phyloP scores from a whole-genome alignment of 768 basidiomycete species.

The Lactarius akahatsu region DNA sequence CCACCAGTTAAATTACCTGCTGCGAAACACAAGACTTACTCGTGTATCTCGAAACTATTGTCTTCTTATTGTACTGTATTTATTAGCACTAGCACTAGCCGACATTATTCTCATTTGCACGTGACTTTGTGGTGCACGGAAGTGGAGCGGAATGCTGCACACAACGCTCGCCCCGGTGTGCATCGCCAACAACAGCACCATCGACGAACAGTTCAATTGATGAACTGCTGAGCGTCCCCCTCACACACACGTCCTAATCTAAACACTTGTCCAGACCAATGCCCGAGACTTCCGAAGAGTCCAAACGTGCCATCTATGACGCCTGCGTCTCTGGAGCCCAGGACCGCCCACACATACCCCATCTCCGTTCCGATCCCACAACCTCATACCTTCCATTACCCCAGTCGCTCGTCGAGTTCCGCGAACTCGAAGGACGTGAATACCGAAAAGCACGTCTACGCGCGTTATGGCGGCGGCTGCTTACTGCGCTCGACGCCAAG shows the following conservation, averaged over 20 bases:
- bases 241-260: slow-evolving; percentile 4
- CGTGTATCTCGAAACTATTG: neutral
- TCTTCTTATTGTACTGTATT: slow-evolving; percentile 12
- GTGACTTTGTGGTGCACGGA: slow-evolving; percentile 9
- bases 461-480: slow-evolving; percentile 63
- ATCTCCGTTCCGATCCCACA: slow-evolving; percentile 52
- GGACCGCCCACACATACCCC: slow-evolving; percentile 57
- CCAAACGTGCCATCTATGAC: slow-evolving; percentile 54
- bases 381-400: slow-evolving; percentile 41
- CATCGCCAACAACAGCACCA: neutral
- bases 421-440: slow-evolving; percentile 59
- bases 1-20: slow-evolving; percentile 11
- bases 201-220: neutral
- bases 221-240: slow-evolving; percentile 5
- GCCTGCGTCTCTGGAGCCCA: slow-evolving; percentile 51
- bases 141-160: neutral
- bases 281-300: slow-evolving; percentile 32
- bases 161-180: neutral
- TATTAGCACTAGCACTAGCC: neutral
- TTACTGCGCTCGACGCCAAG: slow-evolving; percentile 35
- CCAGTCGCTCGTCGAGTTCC: slow-evolving; percentile 61
- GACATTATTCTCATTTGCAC: slow-evolving; percentile 5
- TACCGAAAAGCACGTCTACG: slow-evolving; percentile 59
- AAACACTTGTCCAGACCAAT: slow-evolving; percentile 17
- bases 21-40: neutral